These are phyloP conservation scores for Blastocystis sp. DNA, from an alignment of 352 stramenopile species.

Conservation along the genomic window DNA sequence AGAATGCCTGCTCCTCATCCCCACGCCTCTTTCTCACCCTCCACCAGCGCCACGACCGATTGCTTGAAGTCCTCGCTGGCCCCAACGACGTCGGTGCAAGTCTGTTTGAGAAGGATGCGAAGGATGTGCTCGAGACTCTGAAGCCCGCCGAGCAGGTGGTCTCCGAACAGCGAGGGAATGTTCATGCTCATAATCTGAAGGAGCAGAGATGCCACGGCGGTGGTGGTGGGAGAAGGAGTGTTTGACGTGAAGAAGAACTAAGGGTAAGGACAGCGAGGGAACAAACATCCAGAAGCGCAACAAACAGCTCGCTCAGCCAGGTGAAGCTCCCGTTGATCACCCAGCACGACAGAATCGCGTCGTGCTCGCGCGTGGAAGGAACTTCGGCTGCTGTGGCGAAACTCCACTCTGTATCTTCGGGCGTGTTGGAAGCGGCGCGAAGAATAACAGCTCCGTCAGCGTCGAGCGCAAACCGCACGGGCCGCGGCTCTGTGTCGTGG, in stretches of 20 bases:
- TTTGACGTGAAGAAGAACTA: conserved; percentile 1
- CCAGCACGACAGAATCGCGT: conserved; percentile 19
- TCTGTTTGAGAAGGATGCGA: background rate
- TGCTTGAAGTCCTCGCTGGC: background rate
- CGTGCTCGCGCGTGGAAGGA: background rate
- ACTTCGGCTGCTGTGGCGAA: background rate
- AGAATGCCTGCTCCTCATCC: background rate
- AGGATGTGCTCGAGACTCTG: conserved; percentile 8
- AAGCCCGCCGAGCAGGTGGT: conserved; percentile 5
- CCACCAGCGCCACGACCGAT: background rate
- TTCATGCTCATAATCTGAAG: background rate
- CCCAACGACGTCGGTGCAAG: background rate
- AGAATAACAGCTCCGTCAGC: background rate
- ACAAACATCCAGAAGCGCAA: conserved; percentile 4
- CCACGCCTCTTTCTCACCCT: background rate
- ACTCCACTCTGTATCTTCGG: background rate
- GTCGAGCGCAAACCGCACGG: conserved; percentile 28
- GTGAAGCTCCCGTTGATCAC: background rate
- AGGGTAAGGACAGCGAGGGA: background rate
- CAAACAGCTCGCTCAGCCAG: conserved; percentile 41
- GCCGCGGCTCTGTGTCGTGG: background rate
- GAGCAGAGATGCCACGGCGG: background rate
- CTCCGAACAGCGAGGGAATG: background rate
- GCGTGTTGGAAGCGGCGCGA: background rate
- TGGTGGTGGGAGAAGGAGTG: background rate